phyloP scores from a whole-genome alignment of 306 rosid species.

The Ormosia emarginata region DNA sequence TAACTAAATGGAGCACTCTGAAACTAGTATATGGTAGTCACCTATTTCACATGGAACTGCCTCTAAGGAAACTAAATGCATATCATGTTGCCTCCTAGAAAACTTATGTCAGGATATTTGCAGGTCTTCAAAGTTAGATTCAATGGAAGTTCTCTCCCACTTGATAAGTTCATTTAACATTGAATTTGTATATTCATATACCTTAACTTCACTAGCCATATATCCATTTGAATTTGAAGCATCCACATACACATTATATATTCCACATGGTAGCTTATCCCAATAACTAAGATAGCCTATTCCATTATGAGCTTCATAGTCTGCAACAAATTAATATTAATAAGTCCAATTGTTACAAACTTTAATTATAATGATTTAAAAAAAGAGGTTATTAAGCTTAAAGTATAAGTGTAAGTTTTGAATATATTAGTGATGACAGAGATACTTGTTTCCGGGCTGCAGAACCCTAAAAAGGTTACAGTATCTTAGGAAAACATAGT shows the following conservation, averaged over 20 bases:
- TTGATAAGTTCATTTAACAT: constrained; percentile 54
- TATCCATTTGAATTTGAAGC: too few relatives aligned
- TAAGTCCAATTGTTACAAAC: too few relatives aligned
- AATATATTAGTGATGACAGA: background rate
- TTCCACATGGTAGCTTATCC: too few relatives aligned
- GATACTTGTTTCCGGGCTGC: background rate
- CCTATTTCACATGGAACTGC: constrained; percentile 12
- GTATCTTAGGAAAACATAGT: background rate
- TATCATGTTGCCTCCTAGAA: constrained; percentile 23
- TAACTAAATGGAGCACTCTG: too few relatives aligned
- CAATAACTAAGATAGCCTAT: too few relatives aligned
- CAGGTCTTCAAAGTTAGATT: constrained; percentile 53
- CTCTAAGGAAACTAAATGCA: constrained; percentile 28
- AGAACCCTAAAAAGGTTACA: background rate
- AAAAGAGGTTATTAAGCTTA: background rate
- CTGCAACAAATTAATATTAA: too few relatives aligned
- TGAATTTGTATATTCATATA: constrained; percentile 65
- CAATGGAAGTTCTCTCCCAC: constrained; percentile 77
- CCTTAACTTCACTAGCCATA: constrained; percentile 62
- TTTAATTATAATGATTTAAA: too few relatives aligned
- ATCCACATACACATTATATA: too few relatives aligned
- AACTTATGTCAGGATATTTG: constrained; percentile 24
- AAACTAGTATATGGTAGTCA: too few relatives aligned
- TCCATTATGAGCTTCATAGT: too few relatives aligned
- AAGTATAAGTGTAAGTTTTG: too few relatives aligned